These are phyloP conservation scores for Chlorella sp. DNA, from an alignment of 139 green algal species.

Conservation along the genomic window DNA sequence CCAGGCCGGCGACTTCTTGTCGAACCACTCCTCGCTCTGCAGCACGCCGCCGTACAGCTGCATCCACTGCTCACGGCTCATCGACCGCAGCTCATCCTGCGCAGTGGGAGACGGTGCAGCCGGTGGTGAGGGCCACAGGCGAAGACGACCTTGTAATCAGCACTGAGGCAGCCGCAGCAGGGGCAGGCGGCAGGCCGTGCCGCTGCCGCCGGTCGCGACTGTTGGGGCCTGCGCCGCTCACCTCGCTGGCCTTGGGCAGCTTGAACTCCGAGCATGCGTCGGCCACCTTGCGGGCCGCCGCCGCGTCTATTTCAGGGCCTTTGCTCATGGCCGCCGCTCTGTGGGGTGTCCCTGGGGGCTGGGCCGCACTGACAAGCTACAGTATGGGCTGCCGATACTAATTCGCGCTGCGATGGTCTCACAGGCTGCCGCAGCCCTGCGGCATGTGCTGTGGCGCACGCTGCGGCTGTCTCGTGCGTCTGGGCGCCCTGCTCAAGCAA, in stretches of 20 bases:
- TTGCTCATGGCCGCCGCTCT: constrained; percentile 3
- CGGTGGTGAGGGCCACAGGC: too few species aligned
- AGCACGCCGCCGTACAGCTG: constrained; percentile 32
- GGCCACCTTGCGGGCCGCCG: constrained; percentile 11
- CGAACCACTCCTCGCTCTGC: constrained; percentile 42
- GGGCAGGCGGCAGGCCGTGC: neutral
- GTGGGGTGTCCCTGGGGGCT: too few species aligned
- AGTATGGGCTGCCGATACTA: too few species aligned
- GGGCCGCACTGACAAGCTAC: too few species aligned
- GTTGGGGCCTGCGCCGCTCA: neutral
- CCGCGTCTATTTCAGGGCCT: constrained; percentile 14
- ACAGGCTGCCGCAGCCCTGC: too few species aligned
- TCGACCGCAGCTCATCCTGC: constrained; percentile 26
- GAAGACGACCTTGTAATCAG: too few species aligned
- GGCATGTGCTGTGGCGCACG: too few species aligned
- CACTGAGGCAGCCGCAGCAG: too few species aligned
- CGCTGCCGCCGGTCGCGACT: neutral
- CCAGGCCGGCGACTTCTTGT: constrained; percentile 38
- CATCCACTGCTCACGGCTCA: constrained; percentile 53
- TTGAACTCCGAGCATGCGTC: constrained; percentile 36
- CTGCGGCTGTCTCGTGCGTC: too few species aligned
- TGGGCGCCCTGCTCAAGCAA: too few species aligned
- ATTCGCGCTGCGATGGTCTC: too few species aligned
- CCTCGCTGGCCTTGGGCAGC: constrained; percentile 19
- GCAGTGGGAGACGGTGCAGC: too few species aligned